Evolutionary conservation across 2,329 filamentous ascomycete species (phyloP), one percentile per base, ranked within the genome.

Genomic region (Colletotrichum filicis): DNA sequence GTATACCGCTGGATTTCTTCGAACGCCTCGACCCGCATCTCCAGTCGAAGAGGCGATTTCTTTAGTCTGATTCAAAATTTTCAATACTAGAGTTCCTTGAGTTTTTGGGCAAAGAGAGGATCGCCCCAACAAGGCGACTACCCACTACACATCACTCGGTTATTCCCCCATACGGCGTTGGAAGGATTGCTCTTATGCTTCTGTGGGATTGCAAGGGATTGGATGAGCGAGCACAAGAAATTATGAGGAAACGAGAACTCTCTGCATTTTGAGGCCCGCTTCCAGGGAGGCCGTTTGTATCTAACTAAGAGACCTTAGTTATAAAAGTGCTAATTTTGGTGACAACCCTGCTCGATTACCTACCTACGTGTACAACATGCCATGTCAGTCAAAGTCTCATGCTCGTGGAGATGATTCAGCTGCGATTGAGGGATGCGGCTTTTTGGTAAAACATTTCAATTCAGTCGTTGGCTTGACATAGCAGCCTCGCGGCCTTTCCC

Each of bases 131-230:
- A 70, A 35, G 9, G 61, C 71, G 37, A 22, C 49, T 37, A 24
- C 35, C 5, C 32, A 6, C 32, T 42, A 56, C 14, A 30, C 60
- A 56, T 61, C 56, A 73, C 35, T 49, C 66, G 35, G 61, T 57
- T 71, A 71, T 73, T 73, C 67, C 71, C 64, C 66, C 53, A 42
- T 58, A 37, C 28, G 71, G 71, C 70, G 61, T 71, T 63, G 22
- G 42, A 64, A 46, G 53, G 63, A 32, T 56, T 67, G n/a, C 11
- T 58, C 52, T 61, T 55, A 12, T 53, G 52, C 66, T 57, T 49
- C 28, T 35, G 42, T 30, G 55, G 66, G 42, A 57, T 35, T 42
- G 49, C 62, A 42, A 49, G 55, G 60, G 35, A 28, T 56, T 71
- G 60, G 55, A 30, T 52, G 28, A 73, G 66, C 68, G 71, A 71